Evolutionary conservation across 2,329 filamentous ascomycete genomes (phyloP).

Genomic region (Diaporthe citri): DNA sequence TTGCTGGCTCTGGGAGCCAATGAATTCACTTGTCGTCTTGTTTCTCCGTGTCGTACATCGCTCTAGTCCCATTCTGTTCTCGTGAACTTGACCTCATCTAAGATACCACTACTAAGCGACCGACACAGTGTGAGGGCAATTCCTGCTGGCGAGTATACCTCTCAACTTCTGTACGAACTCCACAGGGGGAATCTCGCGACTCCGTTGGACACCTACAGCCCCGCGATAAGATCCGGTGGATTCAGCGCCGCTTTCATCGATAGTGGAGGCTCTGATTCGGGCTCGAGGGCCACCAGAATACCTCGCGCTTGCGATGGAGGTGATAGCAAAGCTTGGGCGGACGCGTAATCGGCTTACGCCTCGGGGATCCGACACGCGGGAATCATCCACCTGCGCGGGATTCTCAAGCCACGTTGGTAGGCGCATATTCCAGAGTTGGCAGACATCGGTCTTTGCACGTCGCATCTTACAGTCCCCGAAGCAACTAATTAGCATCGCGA

Average conservation of each 20-base stretch:
- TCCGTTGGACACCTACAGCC: not conserved
- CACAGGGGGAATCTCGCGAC: too few relatives aligned
- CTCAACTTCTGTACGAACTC: not conserved
- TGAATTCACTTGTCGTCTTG: not conserved
- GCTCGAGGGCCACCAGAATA: not conserved
- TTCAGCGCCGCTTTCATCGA: not conserved
- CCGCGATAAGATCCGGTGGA: not conserved
- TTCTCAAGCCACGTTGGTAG: not conserved
- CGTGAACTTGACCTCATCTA: not conserved
- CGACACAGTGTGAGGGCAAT: not conserved
- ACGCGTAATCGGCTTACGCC: conserved; percentile 10
- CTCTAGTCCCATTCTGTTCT: not conserved
- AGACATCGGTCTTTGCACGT: not conserved
- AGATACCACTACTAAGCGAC: too few relatives aligned
- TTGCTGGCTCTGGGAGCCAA: not conserved
- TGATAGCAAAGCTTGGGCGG: not conserved
- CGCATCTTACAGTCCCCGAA: not conserved
- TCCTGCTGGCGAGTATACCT: too few relatives aligned
- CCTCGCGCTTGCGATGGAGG: too few relatives aligned
- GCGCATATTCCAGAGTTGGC: not conserved
- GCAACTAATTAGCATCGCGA: too few relatives aligned
- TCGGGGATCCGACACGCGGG: not conserved
- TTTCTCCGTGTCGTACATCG: not conserved
- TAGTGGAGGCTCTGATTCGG: not conserved
- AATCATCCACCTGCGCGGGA: not conserved